Conservation (phyloP, 495 filamentous ascomycete genomes). For the Articulospora tetracladia region DNA sequence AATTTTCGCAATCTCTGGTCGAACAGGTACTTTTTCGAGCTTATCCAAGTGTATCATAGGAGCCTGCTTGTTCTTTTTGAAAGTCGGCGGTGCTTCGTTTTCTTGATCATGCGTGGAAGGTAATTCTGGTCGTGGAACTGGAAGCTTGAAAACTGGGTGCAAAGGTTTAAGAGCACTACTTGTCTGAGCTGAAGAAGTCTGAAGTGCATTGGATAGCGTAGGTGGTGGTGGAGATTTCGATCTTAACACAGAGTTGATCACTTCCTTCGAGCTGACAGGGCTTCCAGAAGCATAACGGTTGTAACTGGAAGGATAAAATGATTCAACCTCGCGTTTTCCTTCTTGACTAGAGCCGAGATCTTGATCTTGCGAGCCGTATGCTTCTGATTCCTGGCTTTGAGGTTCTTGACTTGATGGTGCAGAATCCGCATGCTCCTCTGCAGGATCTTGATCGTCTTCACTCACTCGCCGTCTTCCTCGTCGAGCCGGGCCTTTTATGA, state of each 20-base stretch:
- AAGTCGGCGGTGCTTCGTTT: conserved; percentile 74
- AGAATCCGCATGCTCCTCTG: conserved; percentile 30
- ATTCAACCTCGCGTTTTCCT: conserved; percentile 9
- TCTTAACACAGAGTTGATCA: conserved; percentile 18
- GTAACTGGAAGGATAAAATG: conserved; percentile 16
- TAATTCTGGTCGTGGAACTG: conserved; percentile 50
- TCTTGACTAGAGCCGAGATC: conserved; percentile 18
- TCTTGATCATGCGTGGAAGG: conserved; percentile 70
- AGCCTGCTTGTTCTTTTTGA: conserved; percentile 64
- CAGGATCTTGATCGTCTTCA: conserved; percentile 49
- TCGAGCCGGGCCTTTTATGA: conserved; percentile 70
- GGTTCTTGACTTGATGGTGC: conserved; percentile 25
- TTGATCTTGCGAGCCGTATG: conserved; percentile 13
- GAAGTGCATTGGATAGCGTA: conserved; percentile 20
- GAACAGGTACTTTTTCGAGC: conserved; percentile 49
- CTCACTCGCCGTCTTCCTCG: conserved; percentile 69
- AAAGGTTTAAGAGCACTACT: conserved; percentile 33
- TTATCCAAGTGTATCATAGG: conserved; percentile 55
- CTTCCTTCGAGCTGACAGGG: conserved; percentile 23
- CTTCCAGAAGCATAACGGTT: conserved; percentile 26
- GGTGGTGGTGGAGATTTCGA: conserved; percentile 25
- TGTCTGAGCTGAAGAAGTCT: conserved; percentile 7
- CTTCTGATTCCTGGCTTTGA: conserved; percentile 25
- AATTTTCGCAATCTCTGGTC: conserved; percentile 31
- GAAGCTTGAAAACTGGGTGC: conserved; percentile 64